These are phyloP conservation scores for Carallia pectinifolia DNA, from an alignment of 345 rosid species.

Conservation along the genomic window DNA sequence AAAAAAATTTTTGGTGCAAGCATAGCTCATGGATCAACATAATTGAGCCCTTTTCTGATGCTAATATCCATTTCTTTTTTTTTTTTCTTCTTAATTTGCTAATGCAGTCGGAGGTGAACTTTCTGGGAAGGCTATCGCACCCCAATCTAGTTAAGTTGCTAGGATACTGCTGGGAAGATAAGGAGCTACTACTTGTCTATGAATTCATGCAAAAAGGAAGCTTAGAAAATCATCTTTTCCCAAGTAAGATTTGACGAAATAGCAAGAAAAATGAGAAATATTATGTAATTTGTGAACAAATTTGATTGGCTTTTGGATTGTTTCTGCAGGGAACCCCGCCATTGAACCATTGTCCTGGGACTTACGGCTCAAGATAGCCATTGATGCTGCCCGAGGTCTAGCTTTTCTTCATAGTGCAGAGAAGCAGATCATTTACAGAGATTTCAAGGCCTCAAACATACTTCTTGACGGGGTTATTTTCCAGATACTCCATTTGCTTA, in stretches of 20 bases:
- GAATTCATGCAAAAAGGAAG: constrained; percentile 82
- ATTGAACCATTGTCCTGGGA: constrained; percentile 80
- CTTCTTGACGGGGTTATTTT: constrained; percentile 69
- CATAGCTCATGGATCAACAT: not conserved
- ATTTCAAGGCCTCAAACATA: constrained; percentile 82
- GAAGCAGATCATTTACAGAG: constrained; percentile 73
- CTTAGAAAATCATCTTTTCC: constrained; percentile 76
- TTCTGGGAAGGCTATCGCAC: constrained; percentile 76
- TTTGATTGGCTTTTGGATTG: constrained; percentile 5
- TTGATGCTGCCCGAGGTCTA: constrained; percentile 82
- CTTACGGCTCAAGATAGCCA: constrained; percentile 63
- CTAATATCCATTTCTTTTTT: constrained; percentile 2
- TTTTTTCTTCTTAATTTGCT: not conserved
- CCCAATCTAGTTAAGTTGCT: constrained; percentile 72
- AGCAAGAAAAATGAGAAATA: not conserved
- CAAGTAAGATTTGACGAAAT: constrained; percentile 48
- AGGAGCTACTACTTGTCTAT: constrained; percentile 69
- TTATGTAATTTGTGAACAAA: not conserved
- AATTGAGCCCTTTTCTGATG: not conserved
- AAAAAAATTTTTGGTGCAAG: too few species aligned
- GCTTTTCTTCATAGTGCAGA: constrained; percentile 69
- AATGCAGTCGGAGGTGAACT: constrained; percentile 76
- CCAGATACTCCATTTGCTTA: not conserved
- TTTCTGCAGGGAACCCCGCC: constrained; percentile 40
- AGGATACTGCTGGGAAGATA: constrained; percentile 81